Base-by-base conservation (phyloP, 495 filamentous ascomycete species). In the Chaetomium tenue region DNA sequence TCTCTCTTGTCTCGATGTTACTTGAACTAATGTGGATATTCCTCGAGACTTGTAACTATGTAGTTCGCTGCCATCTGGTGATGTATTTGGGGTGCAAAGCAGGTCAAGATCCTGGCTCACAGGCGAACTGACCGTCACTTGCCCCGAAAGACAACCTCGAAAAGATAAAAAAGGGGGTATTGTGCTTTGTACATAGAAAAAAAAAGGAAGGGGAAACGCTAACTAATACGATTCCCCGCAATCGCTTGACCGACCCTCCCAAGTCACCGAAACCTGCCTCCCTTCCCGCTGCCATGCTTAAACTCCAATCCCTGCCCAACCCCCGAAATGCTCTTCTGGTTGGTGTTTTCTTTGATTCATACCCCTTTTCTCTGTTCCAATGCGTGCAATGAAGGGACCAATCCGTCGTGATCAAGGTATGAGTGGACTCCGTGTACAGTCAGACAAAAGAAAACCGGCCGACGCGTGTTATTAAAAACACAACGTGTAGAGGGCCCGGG, bases 131-230 rank as follows among this genome's bases (percentile, higher is more conserved):
- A 37, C 33, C 8, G 13, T 25, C 13, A 5, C n/a, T 48, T 37
- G 28, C 39, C 39, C 39, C 60, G 50, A 54, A 5, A 48, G 18
- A 40, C 48, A 40, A 20, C 11, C 5, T 8, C 5, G 7, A 42
- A 46, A 44, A 23, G 18, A 47, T 25, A 60, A 53, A 23, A 47
- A 60, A 58, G n/a, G 15, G 60, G 60, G 60, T 62, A 62, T 62
- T 54, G 48, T 58, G 12, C 37, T n/a, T n/a, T 20, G 44, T 44
- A 42, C 52, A 55, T 5, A 40, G n/a, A 40, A 47, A n/a, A 25
- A 15, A 12, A 44, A 58, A 42, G 51, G 6, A 26, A 23, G 26
- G 8, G 20, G 30, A 22, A 52, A 4, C n/a, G 2, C 57, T 22
- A 3, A 13, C 57, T 22, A 3, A 13, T 47, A 18, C 16, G 44